phyloP scores from a whole-genome alignment of 192 early-diverging fungal genomes.

The Polychytrium aggregatum region DNA sequence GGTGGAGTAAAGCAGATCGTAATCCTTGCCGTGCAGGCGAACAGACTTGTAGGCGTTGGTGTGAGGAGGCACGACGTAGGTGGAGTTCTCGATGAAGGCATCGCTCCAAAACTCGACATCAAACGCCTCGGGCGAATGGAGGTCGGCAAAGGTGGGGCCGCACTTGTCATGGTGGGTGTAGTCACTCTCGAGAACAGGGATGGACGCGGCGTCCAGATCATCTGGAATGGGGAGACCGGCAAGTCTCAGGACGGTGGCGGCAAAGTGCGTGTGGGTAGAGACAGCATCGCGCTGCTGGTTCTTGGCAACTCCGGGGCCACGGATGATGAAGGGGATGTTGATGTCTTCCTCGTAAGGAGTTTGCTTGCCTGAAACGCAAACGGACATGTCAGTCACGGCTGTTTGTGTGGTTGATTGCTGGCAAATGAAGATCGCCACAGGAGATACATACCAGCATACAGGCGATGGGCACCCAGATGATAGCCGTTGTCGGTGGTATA shows the following conservation, averaged over 20 bases:
- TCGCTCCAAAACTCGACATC: background rate
- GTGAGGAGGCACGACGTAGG: background rate
- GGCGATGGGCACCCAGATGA: slow-evolving; percentile 52
- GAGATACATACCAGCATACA: slow-evolving; percentile 44
- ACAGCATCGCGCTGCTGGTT: slow-evolving; percentile 24
- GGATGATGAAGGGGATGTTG: slow-evolving; percentile 30
- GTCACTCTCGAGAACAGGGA: slow-evolving; percentile 31
- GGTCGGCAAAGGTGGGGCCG: background rate
- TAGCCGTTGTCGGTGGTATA: slow-evolving; percentile 61
- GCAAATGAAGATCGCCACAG: no score
- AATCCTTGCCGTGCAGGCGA: background rate
- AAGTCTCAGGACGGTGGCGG: slow-evolving; percentile 47
- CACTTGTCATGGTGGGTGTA: slow-evolving; percentile 6
- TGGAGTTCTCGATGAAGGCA: no score
- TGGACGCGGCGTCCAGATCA: slow-evolving; percentile 37
- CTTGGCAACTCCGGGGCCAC: slow-evolving; percentile 49
- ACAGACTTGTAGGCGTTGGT: background rate
- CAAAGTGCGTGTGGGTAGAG: slow-evolving; percentile 46
- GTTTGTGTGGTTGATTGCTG: no score
- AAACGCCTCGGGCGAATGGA: background rate
- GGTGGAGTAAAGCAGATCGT: slow-evolving; percentile 31
- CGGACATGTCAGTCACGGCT: no score
- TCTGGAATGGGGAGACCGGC: slow-evolving; percentile 29
- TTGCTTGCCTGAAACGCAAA: no score
- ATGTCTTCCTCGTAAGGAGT: slow-evolving; percentile 55